phyloP scores from a whole-genome alignment of 306 rosid genomes.

The Cicer cuneatum region DNA sequence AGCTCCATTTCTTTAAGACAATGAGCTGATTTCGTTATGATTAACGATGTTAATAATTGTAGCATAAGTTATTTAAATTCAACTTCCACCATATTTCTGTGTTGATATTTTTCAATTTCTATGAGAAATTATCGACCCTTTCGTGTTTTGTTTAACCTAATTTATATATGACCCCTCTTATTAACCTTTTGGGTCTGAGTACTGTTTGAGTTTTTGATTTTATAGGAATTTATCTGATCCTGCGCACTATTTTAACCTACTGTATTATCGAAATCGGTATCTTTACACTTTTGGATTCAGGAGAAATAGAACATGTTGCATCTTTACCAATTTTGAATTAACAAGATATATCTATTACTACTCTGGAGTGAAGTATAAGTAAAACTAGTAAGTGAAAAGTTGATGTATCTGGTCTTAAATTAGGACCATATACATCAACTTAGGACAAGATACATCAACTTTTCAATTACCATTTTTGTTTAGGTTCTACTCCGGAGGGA shows the following conservation, averaged over 20 bases:
- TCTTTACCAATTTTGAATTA: neutral
- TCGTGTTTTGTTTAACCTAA: neutral
- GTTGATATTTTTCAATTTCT: constrained; percentile 1
- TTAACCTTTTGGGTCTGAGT: no score
- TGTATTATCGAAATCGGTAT: neutral
- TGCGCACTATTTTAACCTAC: neutral
- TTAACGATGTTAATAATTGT: neutral
- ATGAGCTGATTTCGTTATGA: constrained; percentile 9
- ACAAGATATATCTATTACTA: neutral
- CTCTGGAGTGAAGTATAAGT: no score
- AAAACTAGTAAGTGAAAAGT: no score
- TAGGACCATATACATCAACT: no score
- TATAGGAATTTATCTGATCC: neutral
- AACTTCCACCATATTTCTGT: neutral
- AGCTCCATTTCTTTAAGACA: neutral
- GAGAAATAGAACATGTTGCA: neutral
- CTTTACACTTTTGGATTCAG: neutral
- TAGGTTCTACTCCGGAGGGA: no score
- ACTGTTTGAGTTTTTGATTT: neutral
- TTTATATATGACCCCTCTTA: neutral
- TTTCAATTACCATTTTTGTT: no score
- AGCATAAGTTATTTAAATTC: constrained; percentile 5
- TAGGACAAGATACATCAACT: no score
- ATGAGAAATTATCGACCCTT: neutral
- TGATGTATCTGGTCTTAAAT: no score